Evolutionary conservation across 345 rosid genomes (phyloP).

Genomic region (Lumnitzera racemosa): DNA sequence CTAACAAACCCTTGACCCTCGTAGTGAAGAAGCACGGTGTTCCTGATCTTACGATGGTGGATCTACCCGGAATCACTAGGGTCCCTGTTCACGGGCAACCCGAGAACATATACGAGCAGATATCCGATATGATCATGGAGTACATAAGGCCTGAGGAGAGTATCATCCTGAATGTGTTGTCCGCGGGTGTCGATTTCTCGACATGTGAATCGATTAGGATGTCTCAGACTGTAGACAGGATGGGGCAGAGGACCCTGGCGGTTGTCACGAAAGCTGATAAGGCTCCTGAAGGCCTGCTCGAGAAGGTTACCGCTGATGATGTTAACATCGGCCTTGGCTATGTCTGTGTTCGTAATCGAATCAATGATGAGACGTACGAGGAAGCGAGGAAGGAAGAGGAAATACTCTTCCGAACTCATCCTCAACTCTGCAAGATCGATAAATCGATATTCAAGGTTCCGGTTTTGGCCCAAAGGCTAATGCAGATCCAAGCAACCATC

Average conservation of each 20-base stretch:
- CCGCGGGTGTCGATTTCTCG: constrained; percentile 36
- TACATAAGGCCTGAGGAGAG: constrained; percentile 39
- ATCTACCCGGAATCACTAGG: constrained; percentile 55
- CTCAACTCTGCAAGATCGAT: constrained; percentile 18
- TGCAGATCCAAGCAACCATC: constrained; percentile 26
- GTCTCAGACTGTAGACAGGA: constrained; percentile 42
- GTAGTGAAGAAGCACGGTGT: constrained; percentile 37
- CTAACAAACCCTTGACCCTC: constrained; percentile 30
- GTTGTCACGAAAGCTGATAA: constrained; percentile 46
- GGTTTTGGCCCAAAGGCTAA: constrained; percentile 26
- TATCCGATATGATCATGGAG: constrained; percentile 29
- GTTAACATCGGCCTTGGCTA: constrained; percentile 50
- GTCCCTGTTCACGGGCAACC: constrained; percentile 52
- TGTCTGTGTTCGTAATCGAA: constrained; percentile 37
- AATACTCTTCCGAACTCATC: constrained; percentile 15
- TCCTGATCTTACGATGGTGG: constrained; percentile 52
- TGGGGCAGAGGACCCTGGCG: constrained; percentile 38
- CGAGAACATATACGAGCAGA: constrained; percentile 40
- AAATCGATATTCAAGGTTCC: constrained; percentile 31
- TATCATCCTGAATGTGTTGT: constrained; percentile 38
- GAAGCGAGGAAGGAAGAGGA: constrained; percentile 28
- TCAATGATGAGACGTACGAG: constrained; percentile 32
- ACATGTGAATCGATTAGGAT: constrained; percentile 52
- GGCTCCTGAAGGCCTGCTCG: constrained; percentile 38
- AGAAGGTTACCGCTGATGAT: constrained; percentile 43